Base-by-base conservation (phyloP, 495 filamentous ascomycete genomes). In the Parathielavia hyrcaniae region DNA sequence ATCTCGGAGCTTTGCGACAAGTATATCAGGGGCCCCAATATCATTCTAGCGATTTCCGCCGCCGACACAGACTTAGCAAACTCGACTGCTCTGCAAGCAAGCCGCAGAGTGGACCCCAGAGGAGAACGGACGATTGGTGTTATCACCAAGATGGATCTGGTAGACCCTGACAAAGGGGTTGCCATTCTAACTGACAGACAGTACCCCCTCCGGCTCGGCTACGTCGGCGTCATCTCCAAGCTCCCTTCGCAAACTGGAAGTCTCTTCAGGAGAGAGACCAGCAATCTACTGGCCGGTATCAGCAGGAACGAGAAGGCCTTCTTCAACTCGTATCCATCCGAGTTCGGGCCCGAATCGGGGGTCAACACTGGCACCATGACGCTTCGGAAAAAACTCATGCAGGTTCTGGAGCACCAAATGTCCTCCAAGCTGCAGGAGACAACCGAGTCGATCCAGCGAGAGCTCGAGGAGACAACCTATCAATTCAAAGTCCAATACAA, bases 401-500 rank as follows among this genome's bases (percentile, higher is more conserved):
- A 90, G 53, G 89, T 99, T 47, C 81, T 99, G 20, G 93, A 99
- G 68, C 89, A 95, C 62, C 96, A 91, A 1, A 97, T 99, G 93
- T 89, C 90, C 39, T 84, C 87, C 16, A 95, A 88, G 64, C 79
- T 99, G 47, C 84, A 90, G 57, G 80, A 84, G 54, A 97, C 95
- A 12, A 85, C 86, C 58, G 91, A 96, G 66, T 88, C 90, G 19
- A 96, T 99, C 61, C 87, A 85, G 58, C 90, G 95, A 64, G 93
- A 99, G 69, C 82, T 99, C 0, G 91, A 97, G 68, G 95, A 99
- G 71, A 90, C 93, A 6, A 91, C 90, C 0, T 99, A 99, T 65
- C 93, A 99, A 65, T 97, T 96, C 81, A 99, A 97, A 69, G 95
- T 99, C 19, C 95, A 99, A 70, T 99, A 99, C 73, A 99, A 97